Evolutionary conservation across 108 stramenopile genomes (phyloP).

Genomic region (Epithemia pelagica): DNA sequence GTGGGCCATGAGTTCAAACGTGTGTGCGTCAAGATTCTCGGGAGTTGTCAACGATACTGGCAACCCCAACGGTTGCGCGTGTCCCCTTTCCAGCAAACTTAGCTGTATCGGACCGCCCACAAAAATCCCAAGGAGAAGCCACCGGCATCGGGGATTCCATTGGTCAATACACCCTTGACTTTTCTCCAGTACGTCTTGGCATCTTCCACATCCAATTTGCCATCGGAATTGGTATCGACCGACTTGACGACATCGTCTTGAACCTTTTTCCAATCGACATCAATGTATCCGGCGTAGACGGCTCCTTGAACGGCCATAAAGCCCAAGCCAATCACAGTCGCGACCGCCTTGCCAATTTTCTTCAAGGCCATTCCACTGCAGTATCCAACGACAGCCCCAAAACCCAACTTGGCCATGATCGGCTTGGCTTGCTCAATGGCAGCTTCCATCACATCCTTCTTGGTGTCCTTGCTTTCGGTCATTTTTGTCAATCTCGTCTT

Average conservation of each 20-base stretch:
- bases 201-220: constrained; percentile 59
- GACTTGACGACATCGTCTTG: constrained; percentile 48
- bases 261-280: constrained; percentile 83
- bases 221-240: constrained; percentile 60
- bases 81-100: no score
- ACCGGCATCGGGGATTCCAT: constrained; percentile 71
- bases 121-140: constrained; percentile 87
- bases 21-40: no score
- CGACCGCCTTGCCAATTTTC: constrained; percentile 70
- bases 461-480: neutral
- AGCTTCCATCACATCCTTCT: constrained; percentile 28
- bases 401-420: constrained; percentile 43
- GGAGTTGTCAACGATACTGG: no score
- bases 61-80: no score
- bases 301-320: constrained; percentile 71
- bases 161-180: constrained; percentile 63
- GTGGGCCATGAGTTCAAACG: no score
- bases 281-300: constrained; percentile 66
- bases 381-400: constrained; percentile 81
- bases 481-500: no score
- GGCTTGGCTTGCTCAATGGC: constrained; percentile 32
- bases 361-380: constrained; percentile 81
- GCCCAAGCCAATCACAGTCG: constrained; percentile 61
- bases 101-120: constrained; percentile 53
- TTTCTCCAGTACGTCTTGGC: constrained; percentile 71